phyloP scores from a whole-genome alignment of 2,329 filamentous ascomycete genomes.

The Cryphonectria nitschkei region DNA sequence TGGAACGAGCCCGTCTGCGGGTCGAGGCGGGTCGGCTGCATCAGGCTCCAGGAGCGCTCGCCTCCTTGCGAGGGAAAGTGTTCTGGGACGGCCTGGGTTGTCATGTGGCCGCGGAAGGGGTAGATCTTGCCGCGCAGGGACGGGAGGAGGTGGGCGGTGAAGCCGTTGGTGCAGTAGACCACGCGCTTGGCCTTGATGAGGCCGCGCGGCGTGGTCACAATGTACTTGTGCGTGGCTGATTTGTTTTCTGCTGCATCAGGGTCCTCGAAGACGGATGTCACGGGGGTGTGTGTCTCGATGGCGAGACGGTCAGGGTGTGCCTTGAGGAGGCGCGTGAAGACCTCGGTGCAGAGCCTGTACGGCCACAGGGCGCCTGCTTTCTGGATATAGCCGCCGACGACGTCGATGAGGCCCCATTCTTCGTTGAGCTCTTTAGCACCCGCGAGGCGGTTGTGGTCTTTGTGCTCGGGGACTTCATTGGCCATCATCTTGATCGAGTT shows the following conservation, averaged over 20 bases:
- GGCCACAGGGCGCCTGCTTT: conserved; percentile 12
- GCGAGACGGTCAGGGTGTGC: neutral
- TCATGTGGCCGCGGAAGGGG: conserved; percentile 9
- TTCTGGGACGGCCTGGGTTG: neutral
- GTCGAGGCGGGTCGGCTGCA: conserved; percentile 1
- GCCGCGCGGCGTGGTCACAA: conserved; percentile 58
- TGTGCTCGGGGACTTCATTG: conserved; percentile 2
- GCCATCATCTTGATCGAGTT: conserved; percentile 6
- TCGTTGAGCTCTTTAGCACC: conserved; percentile 7
- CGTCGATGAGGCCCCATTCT: conserved; percentile 10
- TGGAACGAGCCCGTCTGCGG: conserved; percentile 6
- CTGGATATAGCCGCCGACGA: conserved; percentile 10
- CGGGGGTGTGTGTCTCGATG: conserved; percentile 21
- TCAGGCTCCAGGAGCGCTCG: conserved; percentile 8
- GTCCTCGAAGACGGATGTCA: conserved; percentile 27
- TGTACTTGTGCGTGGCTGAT: conserved; percentile 41
- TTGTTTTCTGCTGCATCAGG: conserved; percentile 17
- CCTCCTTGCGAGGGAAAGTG: neutral
- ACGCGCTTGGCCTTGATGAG: conserved; percentile 55
- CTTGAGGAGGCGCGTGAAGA: neutral
- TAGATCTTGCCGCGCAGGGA: conserved; percentile 60
- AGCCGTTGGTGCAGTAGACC: conserved; percentile 69
- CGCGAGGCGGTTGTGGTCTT: conserved; percentile 8
- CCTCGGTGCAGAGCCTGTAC: conserved; percentile 11
- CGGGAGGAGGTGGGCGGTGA: conserved; percentile 64